Evolutionary conservation across 345 rosid genomes (phyloP).

Genomic region (Melaleuca quinquenervia): DNA sequence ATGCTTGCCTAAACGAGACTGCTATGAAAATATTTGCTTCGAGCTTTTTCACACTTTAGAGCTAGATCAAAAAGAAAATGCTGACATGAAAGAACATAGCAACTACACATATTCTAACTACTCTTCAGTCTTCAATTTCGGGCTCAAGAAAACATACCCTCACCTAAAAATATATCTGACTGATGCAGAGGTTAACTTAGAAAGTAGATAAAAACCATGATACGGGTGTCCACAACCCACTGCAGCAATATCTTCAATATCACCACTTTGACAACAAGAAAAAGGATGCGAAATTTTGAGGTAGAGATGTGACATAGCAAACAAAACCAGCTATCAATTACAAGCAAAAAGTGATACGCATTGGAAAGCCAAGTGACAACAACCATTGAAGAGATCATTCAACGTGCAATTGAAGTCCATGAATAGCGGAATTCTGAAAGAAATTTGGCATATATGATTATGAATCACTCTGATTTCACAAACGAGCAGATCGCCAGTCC

Average conservation of each 20-base stretch:
- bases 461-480: constrained; percentile 19
- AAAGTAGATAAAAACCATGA: background rate
- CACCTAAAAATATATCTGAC: background rate
- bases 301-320: background rate
- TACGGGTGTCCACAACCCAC: background rate
- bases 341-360: background rate
- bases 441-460: background rate
- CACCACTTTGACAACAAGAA: background rate
- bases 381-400: background rate
- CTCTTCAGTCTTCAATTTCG: background rate
- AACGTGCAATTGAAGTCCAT: background rate
- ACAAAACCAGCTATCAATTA: background rate
- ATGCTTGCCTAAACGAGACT: background rate
- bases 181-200: background rate
- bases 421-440: background rate
- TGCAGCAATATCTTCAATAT: background rate
- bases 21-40: background rate
- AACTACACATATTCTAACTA: background rate
- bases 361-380: background rate
- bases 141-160: background rate
- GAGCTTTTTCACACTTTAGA: background rate
- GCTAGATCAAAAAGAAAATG: background rate
- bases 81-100: background rate
- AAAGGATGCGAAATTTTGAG: background rate
- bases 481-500: constrained; percentile 39